A percentile compares a stretch with the other conserved stretches of the same genome.
phyloP scores from a whole-genome alignment of 2,329 filamentous ascomycete species.

The Clonostachys rosea region DNA sequence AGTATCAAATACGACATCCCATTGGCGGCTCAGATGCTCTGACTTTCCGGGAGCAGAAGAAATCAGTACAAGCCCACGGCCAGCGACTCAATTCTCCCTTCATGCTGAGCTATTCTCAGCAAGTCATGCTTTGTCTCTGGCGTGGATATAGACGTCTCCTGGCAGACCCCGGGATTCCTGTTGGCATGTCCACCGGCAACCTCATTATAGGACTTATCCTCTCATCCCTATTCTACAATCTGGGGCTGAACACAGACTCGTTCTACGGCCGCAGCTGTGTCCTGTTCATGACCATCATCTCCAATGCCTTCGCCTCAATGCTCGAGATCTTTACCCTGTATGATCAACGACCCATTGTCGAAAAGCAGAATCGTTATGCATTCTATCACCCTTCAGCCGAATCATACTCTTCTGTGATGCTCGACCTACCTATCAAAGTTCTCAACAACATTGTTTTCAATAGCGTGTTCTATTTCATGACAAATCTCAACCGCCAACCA shows the following conservation, averaged over 20 bases:
- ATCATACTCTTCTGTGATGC: constrained; percentile 46
- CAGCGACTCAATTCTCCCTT: constrained; percentile 51
- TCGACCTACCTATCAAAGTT: constrained; percentile 56
- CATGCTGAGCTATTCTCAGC: constrained; percentile 49
- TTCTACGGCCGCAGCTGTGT: constrained; percentile 52
- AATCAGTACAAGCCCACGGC: constrained; percentile 44
- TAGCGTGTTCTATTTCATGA: constrained; percentile 21
- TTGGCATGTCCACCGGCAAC: constrained; percentile 38
- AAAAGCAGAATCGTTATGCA: constrained; percentile 42
- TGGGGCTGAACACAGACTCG: constrained; percentile 39
- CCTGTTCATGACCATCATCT: constrained; percentile 55
- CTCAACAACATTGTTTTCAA: constrained; percentile 44
- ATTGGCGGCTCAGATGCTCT: constrained; percentile 18
- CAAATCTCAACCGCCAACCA: constrained; percentile 1
- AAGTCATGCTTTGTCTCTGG: constrained; percentile 44
- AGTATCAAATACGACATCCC: constrained; percentile 37
- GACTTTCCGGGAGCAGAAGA: constrained; percentile 41
- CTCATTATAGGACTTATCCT: constrained; percentile 55
- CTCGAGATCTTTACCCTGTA: constrained; percentile 45
- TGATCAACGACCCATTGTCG: constrained; percentile 39
- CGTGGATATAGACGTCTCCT: constrained; percentile 46
- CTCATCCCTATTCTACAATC: constrained; percentile 54
- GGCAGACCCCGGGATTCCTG: constrained; percentile 43
- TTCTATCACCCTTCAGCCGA: constrained; percentile 49
- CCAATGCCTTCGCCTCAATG: constrained; percentile 55